phyloP scores from a whole-genome alignment of 139 green algal genomes.

The Chlorella sp. region DNA sequence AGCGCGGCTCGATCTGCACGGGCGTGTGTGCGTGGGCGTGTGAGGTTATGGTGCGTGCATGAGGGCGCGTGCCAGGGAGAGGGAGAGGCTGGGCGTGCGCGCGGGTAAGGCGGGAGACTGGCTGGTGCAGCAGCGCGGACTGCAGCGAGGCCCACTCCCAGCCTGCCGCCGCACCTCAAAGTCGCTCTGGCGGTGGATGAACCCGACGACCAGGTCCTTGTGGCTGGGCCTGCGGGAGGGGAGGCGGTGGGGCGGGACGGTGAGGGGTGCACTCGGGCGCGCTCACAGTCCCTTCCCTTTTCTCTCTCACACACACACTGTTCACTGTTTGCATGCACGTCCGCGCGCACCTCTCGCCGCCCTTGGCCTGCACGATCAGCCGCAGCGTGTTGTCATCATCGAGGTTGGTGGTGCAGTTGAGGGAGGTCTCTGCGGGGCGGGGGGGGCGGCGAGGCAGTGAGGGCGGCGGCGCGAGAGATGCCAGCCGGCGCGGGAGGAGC shows the following conservation, averaged over 20 bases:
- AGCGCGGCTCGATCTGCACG: constrained; percentile 36
- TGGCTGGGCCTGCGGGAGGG: constrained; percentile 25
- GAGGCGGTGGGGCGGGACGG: not conserved
- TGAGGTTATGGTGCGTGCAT: too few relatives aligned
- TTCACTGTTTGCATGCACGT: not conserved
- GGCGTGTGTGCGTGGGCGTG: too few relatives aligned
- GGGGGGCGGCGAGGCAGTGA: not conserved
- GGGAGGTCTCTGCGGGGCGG: constrained; percentile 20
- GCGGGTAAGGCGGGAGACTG: too few relatives aligned
- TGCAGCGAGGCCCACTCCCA: too few relatives aligned
- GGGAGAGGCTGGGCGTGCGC: too few relatives aligned
- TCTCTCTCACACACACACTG: not conserved
- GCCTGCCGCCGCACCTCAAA: too few relatives aligned
- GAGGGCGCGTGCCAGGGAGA: too few relatives aligned
- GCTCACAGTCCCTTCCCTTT: too few relatives aligned
- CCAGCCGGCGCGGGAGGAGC: not conserved
- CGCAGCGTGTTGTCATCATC: constrained; percentile 41
- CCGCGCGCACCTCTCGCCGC: not conserved
- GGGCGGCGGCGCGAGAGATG: not conserved
- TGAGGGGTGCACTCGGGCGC: not conserved
- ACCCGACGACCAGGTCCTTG: constrained; percentile 20
- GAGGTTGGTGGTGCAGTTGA: constrained; percentile 23
- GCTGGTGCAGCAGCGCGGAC: too few relatives aligned
- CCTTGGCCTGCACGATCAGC: constrained; percentile 31
- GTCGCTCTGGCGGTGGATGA: constrained; percentile 24